phyloP scores from a whole-genome alignment of 345 rosid species.

The Lepidium aucheri region DNA sequence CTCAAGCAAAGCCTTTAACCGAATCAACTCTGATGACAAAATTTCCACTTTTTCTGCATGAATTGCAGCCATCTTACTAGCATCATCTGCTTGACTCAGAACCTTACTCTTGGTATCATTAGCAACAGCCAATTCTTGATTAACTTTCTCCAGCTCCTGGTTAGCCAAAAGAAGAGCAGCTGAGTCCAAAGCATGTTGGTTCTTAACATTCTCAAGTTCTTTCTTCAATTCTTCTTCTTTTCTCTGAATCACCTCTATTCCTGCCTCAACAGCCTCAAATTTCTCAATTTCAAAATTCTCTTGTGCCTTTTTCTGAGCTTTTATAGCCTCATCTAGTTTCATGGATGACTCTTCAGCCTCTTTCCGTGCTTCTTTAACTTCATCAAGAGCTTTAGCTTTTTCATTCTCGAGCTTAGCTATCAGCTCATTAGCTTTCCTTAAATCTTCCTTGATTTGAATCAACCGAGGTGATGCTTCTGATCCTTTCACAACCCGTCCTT shows the following conservation, averaged over 20 bases:
- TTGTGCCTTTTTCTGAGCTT: conserved; percentile 71
- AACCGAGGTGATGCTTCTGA: conserved; percentile 60
- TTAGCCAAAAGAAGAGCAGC: conserved; percentile 56
- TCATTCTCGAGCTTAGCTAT: conserved; percentile 62
- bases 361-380: conserved; percentile 53
- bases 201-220: conserved; percentile 66
- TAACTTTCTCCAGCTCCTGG: conserved; percentile 58
- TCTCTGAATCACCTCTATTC: conserved; percentile 69
- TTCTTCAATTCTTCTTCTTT: conserved; percentile 80
- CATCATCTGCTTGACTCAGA: conserved; percentile 76
- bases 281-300: conserved; percentile 76
- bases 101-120: conserved; percentile 68
- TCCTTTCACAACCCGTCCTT: conserved; percentile 39
- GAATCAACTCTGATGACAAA: conserved; percentile 58
- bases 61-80: conserved; percentile 71
- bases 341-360: conserved; percentile 53
- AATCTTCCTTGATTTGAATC: conserved; percentile 63
- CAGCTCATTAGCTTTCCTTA: conserved; percentile 74
- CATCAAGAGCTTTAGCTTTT: conserved; percentile 53
- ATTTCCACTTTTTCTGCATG: conserved; percentile 69
- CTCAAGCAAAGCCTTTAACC: conserved; percentile 65
- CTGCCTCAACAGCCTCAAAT: conserved; percentile 84
- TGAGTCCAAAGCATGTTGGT: conserved; percentile 71
- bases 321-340: conserved; percentile 71
- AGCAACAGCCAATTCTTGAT: conserved; percentile 59